Evolutionary conservation across 129 eudicot genomes (phyloP).

Genomic region (Oenanthe sinensis): DNA sequence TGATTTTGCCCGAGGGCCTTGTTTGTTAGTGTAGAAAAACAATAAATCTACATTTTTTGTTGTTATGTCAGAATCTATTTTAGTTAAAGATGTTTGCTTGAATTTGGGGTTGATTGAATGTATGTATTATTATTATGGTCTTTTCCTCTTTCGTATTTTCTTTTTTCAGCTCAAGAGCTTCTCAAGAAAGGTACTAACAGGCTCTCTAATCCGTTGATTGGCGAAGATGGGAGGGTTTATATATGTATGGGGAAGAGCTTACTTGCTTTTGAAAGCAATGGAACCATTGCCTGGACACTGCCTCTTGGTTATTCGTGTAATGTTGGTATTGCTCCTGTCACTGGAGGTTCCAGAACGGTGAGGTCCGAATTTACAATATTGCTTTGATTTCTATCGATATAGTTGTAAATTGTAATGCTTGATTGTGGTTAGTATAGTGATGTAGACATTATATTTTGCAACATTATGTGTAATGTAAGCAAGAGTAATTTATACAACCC

Average conservation of each 20-base stretch:
- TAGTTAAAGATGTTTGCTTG: background rate
- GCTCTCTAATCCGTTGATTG: conserved; percentile 55
- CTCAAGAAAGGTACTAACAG: conserved; percentile 25
- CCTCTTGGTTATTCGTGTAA: conserved; percentile 60
- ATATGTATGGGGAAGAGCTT: conserved; percentile 45
- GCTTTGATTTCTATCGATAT: too few species aligned
- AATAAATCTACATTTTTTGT: too few species aligned
- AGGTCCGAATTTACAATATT: background rate
- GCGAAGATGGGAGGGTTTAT: conserved; percentile 62
- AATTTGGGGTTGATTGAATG: background rate
- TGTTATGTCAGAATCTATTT: background rate
- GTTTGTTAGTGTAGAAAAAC: background rate
- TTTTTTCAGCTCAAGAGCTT: conserved; percentile 23
- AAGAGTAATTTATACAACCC: background rate
- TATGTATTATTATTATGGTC: too few species aligned
- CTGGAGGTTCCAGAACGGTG: conserved; percentile 66
- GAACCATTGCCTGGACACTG: conserved; percentile 47
- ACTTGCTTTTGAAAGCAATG: conserved; percentile 62
- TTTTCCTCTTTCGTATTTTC: background rate
- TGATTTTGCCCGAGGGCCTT: background rate
- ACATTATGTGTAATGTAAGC: background rate
- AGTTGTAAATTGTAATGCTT: background rate
- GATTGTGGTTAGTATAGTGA: background rate
- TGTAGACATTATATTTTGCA: background rate
- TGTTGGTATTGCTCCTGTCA: conserved; percentile 45